Conservation (phyloP, 2,329 filamentous ascomycete genomes). For the Fusarium musae region DNA sequence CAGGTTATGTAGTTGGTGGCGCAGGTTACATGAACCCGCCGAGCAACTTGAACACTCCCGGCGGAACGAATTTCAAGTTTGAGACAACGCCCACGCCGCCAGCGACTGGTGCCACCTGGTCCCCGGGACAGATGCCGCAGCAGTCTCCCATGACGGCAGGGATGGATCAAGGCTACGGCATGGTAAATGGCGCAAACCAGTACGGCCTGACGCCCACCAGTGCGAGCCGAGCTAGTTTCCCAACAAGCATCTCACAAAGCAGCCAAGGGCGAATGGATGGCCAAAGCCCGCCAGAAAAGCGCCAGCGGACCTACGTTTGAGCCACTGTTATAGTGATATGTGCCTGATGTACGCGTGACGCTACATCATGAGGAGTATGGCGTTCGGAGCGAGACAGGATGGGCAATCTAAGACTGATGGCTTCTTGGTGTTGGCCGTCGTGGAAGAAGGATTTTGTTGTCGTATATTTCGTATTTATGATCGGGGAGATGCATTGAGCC, state of each 20-base stretch:
- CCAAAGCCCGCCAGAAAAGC: constrained; percentile 62
- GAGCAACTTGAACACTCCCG: constrained; percentile 41
- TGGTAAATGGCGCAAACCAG: constrained; percentile 55
- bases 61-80: constrained; percentile 56
- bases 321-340: constrained; percentile 3
- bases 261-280: constrained; percentile 49
- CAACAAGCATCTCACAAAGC: constrained; percentile 38
- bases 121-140: constrained; percentile 63
- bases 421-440: constrained; percentile 11
- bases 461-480: constrained; percentile 30
- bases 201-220: constrained; percentile 51
- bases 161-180: constrained; percentile 60
- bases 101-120: constrained; percentile 60
- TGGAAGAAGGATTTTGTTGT: constrained; percentile 19
- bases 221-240: constrained; percentile 45
- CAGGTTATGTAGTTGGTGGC: constrained; percentile 49
- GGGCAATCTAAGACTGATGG: constrained; percentile 10
- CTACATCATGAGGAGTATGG: constrained; percentile 41
- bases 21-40: constrained; percentile 51
- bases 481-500: constrained; percentile 22
- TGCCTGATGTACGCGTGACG: constrained; percentile 26
- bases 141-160: constrained; percentile 55
- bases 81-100: constrained; percentile 67
- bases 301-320: constrained; percentile 55
- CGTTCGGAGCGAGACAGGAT: constrained; percentile 36